Conservation (phyloP, 441 rosid genomes). For the Raphanus hybrid region DNA sequence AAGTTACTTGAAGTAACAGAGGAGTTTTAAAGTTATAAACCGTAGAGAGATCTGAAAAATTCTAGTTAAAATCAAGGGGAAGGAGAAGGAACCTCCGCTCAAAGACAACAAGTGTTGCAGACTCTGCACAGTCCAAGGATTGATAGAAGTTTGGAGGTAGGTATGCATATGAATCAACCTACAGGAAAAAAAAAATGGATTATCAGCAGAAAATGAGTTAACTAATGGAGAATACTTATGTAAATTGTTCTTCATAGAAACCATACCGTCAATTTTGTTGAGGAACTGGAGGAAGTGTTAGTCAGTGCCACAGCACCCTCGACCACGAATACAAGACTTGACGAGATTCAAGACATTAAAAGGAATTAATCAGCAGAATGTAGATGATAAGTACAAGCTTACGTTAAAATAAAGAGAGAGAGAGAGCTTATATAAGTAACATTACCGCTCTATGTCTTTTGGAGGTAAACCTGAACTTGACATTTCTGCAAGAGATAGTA, state of each 20-base stretch:
- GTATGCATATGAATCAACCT: conserved; percentile 93
- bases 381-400: conserved; percentile 11
- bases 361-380: conserved; percentile 28
- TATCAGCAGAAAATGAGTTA: conserved; percentile 25
- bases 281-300: conserved; percentile 52
- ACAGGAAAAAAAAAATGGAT: conserved; percentile 23
- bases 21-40: conserved; percentile 8
- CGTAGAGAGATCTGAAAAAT: background rate
- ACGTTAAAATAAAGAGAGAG: background rate
- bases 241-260: conserved; percentile 12
- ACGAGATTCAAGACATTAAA: conserved; percentile 30
- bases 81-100: conserved; percentile 64
- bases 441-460: conserved; percentile 71
- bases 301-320: conserved; percentile 65
- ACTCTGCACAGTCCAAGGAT: conserved; percentile 55
- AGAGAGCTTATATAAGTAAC: conserved; percentile 12
- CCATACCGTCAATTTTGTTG: conserved; percentile 61
- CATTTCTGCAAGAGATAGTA: conserved; percentile 55
- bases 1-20: background rate
- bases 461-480: conserved; percentile 77
- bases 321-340: conserved; percentile 79
- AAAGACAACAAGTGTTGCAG: conserved; percentile 73
- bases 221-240: background rate
- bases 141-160: conserved; percentile 77
- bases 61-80: background rate